Base-by-base conservation (phyloP, 2,329 filamentous ascomycete genomes). In the Tolypocladium album region DNA sequence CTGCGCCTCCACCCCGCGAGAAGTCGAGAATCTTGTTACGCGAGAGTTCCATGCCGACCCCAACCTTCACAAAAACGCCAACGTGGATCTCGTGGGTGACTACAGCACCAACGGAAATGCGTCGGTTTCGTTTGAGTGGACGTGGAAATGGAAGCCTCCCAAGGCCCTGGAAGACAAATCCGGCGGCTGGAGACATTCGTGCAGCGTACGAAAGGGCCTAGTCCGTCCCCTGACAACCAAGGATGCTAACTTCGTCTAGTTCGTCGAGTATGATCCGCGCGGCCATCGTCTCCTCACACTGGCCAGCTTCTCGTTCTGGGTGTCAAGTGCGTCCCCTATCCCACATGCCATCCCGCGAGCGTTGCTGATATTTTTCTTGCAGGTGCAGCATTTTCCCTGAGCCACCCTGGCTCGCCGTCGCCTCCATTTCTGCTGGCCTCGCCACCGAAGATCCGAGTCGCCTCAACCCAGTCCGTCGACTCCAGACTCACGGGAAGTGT, bases 11-110 rank as follows among this genome's bases (percentile, higher is more conserved):
- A 96, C 87, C 58, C 78, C 85, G 39, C 89, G 85, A 74, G 94
- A 99, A 68, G 84, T 99, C 59, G 94, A 97, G 70, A 97, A 94
- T 66, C 78, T 99, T 55, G 88, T 97, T 56, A 97, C 93, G 20
- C 83, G 92, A 67, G 94, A 99, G 73, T 97, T 99, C 68, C 92
- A 97, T 67, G 92, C 93, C 65, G 92, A 99, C 70, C 94, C 94
- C 0, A 99, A 99, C 70, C 79, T 99, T 60, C 94, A 99, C 78
- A 97, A 96, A 72, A 97, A 97, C 70, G 83, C 92, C 59, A 97
- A 97, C 70, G 94, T 99, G 45, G 89, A 95, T 69, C 81, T 97
- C 53, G 87, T 99, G n/a, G 94, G 94, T 3, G 92, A 96, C 72
- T 97, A 89, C 70, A 82, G 84, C 3, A 99, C 94, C 0, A 86